These are phyloP conservation scores for Vigna reflexopilosa DNA, from an alignment of 306 rosid genomes.

Conservation along the genomic window DNA sequence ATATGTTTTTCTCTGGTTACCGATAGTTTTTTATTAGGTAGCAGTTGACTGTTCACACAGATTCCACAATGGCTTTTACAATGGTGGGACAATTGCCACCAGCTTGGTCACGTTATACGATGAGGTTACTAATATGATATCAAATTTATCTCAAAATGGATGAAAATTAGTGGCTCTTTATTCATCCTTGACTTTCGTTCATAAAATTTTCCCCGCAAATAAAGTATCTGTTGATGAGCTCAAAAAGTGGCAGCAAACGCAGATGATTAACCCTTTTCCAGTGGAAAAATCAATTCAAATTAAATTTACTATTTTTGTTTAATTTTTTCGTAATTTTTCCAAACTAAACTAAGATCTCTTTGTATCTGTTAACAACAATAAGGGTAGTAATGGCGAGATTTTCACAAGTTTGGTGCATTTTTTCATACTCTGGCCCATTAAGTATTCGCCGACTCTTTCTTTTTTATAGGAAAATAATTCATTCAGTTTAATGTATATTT, in stretches of 20 bases:
- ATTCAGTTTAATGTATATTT: no score
- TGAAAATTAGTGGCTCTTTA: constrained; percentile 21
- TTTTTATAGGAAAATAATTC: background rate
- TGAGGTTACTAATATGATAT: no score
- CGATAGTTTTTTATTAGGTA: no score
- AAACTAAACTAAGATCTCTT: background rate
- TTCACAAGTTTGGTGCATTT: background rate
- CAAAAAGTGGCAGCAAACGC: background rate
- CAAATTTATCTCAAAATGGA: background rate
- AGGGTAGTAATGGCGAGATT: background rate
- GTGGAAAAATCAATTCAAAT: background rate
- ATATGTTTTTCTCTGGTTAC: no score
- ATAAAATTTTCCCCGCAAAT: no score
- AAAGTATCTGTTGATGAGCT: no score
- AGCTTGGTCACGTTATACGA: no score
- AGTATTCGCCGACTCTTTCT: background rate
- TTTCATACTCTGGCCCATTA: background rate
- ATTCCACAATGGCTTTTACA: constrained; percentile 25
- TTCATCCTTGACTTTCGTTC: background rate
- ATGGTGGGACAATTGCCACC: background rate
- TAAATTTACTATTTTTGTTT: background rate
- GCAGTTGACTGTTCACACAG: background rate
- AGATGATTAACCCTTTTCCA: background rate
- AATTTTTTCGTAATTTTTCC: background rate
- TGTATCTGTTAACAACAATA: background rate